A percentile compares a stretch with the other conserved stretches of the same genome.
Evolutionary conservation across 169 alveolate species (phyloP).

Genomic region (Amoebophrya sp.): DNA sequence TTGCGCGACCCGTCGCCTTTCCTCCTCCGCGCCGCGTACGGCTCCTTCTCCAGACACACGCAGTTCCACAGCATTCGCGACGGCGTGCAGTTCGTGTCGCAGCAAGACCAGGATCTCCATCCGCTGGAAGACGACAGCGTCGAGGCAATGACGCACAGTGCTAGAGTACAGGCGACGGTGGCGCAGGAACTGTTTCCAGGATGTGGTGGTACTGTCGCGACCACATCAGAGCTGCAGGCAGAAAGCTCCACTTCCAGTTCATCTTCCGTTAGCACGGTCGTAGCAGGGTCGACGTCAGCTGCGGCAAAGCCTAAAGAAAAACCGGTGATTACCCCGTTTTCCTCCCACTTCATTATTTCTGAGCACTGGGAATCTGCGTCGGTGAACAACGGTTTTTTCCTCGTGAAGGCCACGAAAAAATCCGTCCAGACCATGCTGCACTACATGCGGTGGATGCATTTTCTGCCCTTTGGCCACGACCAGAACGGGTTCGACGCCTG

Average conservation of each 20-base stretch:
- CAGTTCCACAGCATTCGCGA: not conserved
- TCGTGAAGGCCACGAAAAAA: not conserved
- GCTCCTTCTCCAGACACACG: not conserved
- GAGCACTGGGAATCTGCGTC: not conserved
- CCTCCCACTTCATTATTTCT: not conserved
- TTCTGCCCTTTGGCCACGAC: not conserved
- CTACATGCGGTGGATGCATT: slow-evolving; percentile 1
- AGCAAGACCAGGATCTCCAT: not conserved
- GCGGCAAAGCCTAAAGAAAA: too few species aligned
- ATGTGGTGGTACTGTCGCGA: too few species aligned
- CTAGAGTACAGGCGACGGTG: not conserved
- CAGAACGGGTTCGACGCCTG: slow-evolving; percentile 17
- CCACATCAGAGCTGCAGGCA: not conserved
- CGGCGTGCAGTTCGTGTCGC: not conserved
- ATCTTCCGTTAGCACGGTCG: too few species aligned
- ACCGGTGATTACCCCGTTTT: not conserved
- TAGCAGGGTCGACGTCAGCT: too few species aligned
- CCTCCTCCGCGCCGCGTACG: not conserved
- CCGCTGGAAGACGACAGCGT: not conserved
- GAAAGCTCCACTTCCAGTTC: not conserved
- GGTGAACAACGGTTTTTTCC: not conserved
- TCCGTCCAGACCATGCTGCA: not conserved
- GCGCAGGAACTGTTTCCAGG: too few species aligned
- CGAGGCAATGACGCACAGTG: not conserved
- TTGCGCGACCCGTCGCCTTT: not conserved